Evolutionary conservation across 208 protist species (phyloP).

Genomic region (Acanthamoeba culbertsoni): DNA sequence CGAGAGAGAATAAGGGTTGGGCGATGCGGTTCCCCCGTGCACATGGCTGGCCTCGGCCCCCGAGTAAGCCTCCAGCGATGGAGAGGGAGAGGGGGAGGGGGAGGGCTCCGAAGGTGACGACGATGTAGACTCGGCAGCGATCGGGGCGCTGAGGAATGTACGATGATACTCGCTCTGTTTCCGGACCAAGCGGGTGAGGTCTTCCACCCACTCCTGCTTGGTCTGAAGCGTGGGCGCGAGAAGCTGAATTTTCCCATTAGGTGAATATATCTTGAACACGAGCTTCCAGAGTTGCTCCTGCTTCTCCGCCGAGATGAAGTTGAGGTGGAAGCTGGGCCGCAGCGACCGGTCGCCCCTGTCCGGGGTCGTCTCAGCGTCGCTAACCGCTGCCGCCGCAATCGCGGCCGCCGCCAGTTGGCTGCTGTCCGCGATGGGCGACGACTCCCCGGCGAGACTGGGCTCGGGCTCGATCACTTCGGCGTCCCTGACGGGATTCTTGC

Average conservation of each 20-base stretch:
- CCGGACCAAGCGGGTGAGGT: background rate
- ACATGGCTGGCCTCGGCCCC: background rate
- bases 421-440: background rate
- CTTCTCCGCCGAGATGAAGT: background rate
- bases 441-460: background rate
- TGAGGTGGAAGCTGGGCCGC: background rate
- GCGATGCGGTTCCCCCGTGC: too few relatives aligned
- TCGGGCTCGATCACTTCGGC: background rate
- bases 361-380: background rate
- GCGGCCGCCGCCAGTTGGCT: background rate
- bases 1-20: too few relatives aligned
- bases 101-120: background rate
- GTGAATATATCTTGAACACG: conserved; percentile 6
- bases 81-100: background rate
- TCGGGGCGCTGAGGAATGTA: background rate
- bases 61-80: background rate
- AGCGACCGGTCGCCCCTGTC: background rate
- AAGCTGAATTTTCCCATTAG: conserved; percentile 11
- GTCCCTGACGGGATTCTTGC: background rate
- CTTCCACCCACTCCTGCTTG: conserved; percentile 18
- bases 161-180: background rate
- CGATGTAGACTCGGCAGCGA: too few relatives aligned
- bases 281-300: background rate
- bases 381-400: background rate
- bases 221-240: background rate